Conservation (phyloP, 306 rosid genomes). For the Astragalus glycyphyllos region DNA sequence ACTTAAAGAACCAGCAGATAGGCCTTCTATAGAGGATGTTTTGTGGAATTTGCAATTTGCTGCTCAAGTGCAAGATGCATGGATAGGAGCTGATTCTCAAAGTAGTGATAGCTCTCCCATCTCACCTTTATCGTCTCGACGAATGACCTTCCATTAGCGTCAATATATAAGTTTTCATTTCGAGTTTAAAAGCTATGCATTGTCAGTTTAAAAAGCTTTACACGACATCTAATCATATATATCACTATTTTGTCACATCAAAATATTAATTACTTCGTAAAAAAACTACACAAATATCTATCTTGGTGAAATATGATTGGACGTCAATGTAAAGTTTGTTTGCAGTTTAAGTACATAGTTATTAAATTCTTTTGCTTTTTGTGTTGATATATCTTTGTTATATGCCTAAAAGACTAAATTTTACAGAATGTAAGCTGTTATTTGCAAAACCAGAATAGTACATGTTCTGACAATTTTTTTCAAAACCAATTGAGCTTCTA, state of each 20-base stretch:
- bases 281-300: too few relatives aligned
- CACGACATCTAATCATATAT: too few relatives aligned
- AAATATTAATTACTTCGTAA: too few relatives aligned
- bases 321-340: too few relatives aligned
- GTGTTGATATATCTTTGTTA: too few relatives aligned
- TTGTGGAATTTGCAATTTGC: conserved; percentile 97
- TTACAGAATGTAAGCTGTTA: too few relatives aligned
- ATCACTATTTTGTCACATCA: not conserved
- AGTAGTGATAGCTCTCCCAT: conserved; percentile 75
- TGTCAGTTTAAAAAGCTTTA: not conserved
- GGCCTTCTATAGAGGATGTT: conserved; percentile 91
- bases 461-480: too few relatives aligned
- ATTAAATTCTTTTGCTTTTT: not conserved
- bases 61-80: conserved; percentile 95
- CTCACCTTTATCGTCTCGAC: conserved; percentile 56
- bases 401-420: too few relatives aligned
- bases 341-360: too few relatives aligned
- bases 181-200: not conserved
- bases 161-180: conserved; percentile 7
- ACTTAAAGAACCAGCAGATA: conserved; percentile 56
- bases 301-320: too few relatives aligned
- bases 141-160: conserved; percentile 47
- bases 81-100: conserved; percentile 74
- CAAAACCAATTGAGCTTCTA: too few relatives aligned
- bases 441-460: too few relatives aligned